These are phyloP conservation scores for Eucalyptus globulus DNA, from an alignment of 345 rosid species.

Conservation along the genomic window DNA sequence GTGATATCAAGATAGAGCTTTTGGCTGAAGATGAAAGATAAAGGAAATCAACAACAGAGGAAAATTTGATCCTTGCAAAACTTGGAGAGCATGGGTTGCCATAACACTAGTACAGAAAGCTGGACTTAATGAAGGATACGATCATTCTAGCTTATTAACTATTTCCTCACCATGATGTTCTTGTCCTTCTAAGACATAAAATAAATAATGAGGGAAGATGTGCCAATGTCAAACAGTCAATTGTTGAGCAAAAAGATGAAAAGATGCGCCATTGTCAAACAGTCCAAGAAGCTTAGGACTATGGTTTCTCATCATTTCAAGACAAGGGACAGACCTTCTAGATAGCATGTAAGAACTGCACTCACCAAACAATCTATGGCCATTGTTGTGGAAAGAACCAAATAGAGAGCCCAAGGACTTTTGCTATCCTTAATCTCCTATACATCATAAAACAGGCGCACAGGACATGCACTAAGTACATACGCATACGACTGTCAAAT, in stretches of 20 bases:
- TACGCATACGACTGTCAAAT: neutral
- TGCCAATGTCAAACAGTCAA: neutral
- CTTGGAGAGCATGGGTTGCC: neutral
- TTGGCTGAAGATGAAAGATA: neutral
- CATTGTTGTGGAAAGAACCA: neutral
- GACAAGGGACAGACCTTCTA: neutral
- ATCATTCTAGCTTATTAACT: neutral
- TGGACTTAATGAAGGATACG: neutral
- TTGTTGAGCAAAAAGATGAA: neutral
- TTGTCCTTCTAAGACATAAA: neutral
- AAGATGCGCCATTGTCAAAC: neutral
- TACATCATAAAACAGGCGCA: neutral
- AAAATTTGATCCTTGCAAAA: neutral
- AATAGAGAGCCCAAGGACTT: neutral
- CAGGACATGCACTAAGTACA: neutral
- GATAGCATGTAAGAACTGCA: neutral
- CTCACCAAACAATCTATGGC: neutral
- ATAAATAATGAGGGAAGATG: neutral
- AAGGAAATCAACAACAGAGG: neutral
- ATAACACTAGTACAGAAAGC: neutral
- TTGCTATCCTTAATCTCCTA: neutral
- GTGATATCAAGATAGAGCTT: neutral
- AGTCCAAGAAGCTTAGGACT: neutral
- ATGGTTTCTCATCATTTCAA: neutral
- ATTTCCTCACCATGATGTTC: neutral